Conservation (phyloP, 2,329 filamentous ascomycete genomes). For the Epichloe typhina region DNA sequence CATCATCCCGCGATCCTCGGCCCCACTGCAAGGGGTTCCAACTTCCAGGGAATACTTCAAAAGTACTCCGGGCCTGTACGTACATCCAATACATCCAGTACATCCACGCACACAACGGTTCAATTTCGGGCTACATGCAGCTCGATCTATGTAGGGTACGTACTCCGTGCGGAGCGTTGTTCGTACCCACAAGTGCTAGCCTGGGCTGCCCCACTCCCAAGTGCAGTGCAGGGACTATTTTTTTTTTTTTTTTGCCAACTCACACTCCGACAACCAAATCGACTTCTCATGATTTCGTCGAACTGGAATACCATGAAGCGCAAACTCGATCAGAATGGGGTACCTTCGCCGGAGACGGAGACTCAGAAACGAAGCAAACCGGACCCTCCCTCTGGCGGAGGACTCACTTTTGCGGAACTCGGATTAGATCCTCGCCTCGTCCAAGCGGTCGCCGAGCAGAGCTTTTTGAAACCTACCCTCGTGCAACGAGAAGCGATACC, state of each 20-base stretch:
- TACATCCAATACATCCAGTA: no score
- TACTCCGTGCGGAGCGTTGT: neutral
- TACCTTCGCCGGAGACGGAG: conserved; percentile 23
- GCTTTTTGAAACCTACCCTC: conserved; percentile 75
- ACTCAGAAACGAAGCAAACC: conserved; percentile 9
- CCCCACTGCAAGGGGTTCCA: conserved; percentile 1
- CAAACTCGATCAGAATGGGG: conserved; percentile 45
- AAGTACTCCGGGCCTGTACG: no score
- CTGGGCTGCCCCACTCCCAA: neutral
- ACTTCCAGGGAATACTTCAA: neutral
- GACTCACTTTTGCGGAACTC: conserved; percentile 57
- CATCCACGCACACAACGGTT: no score
- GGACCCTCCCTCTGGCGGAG: conserved; percentile 21
- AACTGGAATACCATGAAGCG: conserved; percentile 36
- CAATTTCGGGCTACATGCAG: neutral
- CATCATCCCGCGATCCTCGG: conserved; percentile 2
- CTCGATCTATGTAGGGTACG: neutral
- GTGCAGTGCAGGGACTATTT: neutral
- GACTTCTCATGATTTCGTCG: neutral
- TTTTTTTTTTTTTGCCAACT: neutral
- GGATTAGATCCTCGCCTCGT: conserved; percentile 74
- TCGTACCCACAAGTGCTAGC: neutral
- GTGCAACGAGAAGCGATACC: conserved; percentile 84
- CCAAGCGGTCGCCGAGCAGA: conserved; percentile 72
- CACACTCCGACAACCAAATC: neutral